Conservation (phyloP, 2,329 filamentous ascomycete species). For the Aspergillus clavatus region DNA sequence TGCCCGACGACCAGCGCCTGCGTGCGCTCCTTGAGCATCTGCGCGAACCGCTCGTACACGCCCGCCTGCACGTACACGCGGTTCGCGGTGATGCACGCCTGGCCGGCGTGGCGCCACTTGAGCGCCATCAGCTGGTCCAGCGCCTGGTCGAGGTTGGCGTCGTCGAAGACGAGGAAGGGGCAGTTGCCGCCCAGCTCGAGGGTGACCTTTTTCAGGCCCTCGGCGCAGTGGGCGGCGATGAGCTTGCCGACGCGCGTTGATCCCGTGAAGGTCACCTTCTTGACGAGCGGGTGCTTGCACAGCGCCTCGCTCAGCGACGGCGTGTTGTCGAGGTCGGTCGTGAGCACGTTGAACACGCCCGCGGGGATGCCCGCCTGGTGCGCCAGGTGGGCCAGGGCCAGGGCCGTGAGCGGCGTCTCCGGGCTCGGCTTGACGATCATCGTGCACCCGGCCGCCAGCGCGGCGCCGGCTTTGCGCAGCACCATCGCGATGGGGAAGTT, state of each 20-base stretch:
- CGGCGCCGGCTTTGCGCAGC: constrained; percentile 62
- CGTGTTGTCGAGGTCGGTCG: constrained; percentile 44
- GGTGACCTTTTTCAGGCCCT: constrained; percentile 60
- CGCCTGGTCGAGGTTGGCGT: constrained; percentile 54
- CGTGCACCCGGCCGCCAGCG: constrained; percentile 66
- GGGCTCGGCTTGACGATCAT: constrained; percentile 71
- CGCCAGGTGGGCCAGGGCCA: constrained; percentile 51
- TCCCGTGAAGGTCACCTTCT: constrained; percentile 59
- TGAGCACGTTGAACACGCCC: constrained; percentile 58
- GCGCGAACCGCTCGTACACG: constrained; percentile 49
- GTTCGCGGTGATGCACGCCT: constrained; percentile 45
- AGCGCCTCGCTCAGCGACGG: constrained; percentile 45
- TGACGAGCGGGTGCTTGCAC: constrained; percentile 53
- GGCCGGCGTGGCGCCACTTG: constrained; percentile 42
- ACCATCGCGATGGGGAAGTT: constrained; percentile 68
- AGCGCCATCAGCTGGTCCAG: constrained; percentile 37
- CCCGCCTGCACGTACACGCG: constrained; percentile 42
- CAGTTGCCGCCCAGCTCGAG: constrained; percentile 63
- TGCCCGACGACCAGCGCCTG: constrained; percentile 55
- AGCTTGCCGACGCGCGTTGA: constrained; percentile 59
- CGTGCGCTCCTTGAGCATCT: constrained; percentile 51
- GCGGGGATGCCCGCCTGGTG: constrained; percentile 53
- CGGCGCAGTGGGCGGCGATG: constrained; percentile 55
- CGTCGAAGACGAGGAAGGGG: constrained; percentile 60
- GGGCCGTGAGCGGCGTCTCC: constrained; percentile 57